phyloP scores from a whole-genome alignment of 192 early-diverging fungal species.

The Coemansia reversa region DNA sequence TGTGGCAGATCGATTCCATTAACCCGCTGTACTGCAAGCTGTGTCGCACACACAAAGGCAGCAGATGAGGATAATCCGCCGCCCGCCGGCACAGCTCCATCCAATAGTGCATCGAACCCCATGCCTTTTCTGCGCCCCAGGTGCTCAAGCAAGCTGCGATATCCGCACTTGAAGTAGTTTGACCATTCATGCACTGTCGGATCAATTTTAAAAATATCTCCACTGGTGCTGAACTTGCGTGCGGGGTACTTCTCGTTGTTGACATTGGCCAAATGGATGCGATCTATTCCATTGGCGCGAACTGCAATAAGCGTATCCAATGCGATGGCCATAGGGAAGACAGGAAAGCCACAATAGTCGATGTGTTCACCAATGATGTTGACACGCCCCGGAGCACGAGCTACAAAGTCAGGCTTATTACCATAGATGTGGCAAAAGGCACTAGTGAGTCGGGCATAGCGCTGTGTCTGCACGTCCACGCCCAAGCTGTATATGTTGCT shows the following conservation, averaged over 20 bases:
- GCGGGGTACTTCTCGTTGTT: constrained; percentile 31
- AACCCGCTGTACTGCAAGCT: constrained; percentile 62
- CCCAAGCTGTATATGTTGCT: constrained; percentile 34
- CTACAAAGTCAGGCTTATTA: constrained; percentile 72
- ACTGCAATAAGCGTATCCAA: constrained; percentile 52
- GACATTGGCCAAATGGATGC: constrained; percentile 31
- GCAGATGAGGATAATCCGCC: constrained; percentile 88
- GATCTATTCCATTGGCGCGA: constrained; percentile 26
- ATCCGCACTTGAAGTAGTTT: constrained; percentile 93
- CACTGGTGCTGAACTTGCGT: constrained; percentile 16
- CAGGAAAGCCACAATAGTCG: constrained; percentile 92
- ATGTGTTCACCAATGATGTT: constrained; percentile 98
- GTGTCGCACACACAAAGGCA: constrained; percentile 81
- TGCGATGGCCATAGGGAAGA: constrained; percentile 94
- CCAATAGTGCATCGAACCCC: constrained; percentile 68
- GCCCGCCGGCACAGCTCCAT: constrained; percentile 83
- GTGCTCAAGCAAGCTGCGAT: constrained; percentile 53
- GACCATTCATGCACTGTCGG: constrained; percentile 72
- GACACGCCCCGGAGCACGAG: constrained; percentile 88
- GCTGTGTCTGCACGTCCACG: constrained; percentile 28
- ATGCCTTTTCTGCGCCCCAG: constrained; percentile 20
- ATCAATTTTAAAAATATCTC: constrained; percentile 67
- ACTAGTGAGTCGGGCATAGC: constrained; percentile 56
- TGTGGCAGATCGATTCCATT: constrained; percentile 21
- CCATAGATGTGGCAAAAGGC: constrained; percentile 60